phyloP scores from a whole-genome alignment of 768 basidiomycete species.

The Lactarius evosmus region DNA sequence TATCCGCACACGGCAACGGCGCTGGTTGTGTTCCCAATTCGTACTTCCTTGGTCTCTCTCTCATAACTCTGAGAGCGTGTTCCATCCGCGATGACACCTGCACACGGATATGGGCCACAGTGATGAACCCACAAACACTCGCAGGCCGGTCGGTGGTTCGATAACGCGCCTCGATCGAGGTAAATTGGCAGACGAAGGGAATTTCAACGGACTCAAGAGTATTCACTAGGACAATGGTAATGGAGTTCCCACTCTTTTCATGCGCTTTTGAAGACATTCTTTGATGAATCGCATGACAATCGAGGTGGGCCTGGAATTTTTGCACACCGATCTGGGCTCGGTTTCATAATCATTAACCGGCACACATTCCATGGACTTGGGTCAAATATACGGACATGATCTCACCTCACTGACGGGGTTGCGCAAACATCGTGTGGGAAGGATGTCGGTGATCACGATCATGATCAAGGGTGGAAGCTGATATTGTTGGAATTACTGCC shows the following conservation, averaged over 20 bases:
- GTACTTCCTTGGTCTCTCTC: not conserved
- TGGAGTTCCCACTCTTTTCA: not conserved
- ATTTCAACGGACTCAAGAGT: not conserved
- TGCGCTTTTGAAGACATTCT: not conserved
- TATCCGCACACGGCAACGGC: not conserved
- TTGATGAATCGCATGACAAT: slow-evolving; percentile 1
- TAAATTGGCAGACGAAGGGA: not conserved
- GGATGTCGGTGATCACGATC: not conserved
- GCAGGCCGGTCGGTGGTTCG: not conserved
- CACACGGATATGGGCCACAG: not conserved
- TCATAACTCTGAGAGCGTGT: not conserved
- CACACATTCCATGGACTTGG: not conserved
- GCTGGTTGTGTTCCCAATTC: not conserved
- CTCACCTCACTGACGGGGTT: not conserved
- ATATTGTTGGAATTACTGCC: not conserved
- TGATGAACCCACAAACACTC: not conserved
- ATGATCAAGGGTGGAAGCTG: not conserved
- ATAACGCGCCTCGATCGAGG: not conserved
- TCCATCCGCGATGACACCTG: not conserved
- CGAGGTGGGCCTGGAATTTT: not conserved
- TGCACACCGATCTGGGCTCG: not conserved
- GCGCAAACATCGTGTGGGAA: not conserved
- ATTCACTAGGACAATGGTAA: not conserved
- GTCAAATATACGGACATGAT: not conserved
- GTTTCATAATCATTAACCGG: not conserved